Percentiles rank a stretch among this genome's conserved stretches.
Conservation (phyloP, 1,284 basidiomycete genomes). For the Marasmius tenuissimus region DNA sequence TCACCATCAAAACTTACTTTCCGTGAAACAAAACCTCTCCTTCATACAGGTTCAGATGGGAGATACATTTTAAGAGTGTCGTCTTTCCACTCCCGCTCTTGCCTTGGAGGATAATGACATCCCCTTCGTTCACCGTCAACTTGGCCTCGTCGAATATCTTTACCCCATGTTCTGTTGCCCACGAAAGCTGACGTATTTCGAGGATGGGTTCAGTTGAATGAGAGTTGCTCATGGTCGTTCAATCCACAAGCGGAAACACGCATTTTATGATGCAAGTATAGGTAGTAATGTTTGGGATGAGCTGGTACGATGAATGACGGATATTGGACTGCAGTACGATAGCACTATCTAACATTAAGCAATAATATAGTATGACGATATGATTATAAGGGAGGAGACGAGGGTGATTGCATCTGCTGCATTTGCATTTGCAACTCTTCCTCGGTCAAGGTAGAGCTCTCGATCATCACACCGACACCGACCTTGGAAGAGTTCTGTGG, state of each 20-base stretch:
- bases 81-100: slow-evolving; percentile 80
- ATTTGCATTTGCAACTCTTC: slow-evolving; percentile 66
- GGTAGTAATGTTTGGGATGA: neutral
- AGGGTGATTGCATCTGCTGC: slow-evolving; percentile 23
- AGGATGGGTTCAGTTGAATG: slow-evolving; percentile 2
- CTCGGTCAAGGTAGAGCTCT: slow-evolving; percentile 74
- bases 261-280: neutral
- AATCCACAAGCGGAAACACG: neutral
- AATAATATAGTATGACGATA: slow-evolving; percentile 24
- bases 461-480: slow-evolving; percentile 96
- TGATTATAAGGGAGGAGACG: slow-evolving; percentile 49
- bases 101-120: slow-evolving; percentile 73
- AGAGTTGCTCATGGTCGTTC: neutral
- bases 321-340: neutral
- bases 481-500: slow-evolving; percentile 87
- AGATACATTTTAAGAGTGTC: slow-evolving; percentile 79
- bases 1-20: slow-evolving; percentile 40
- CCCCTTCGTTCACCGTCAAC: slow-evolving; percentile 64
- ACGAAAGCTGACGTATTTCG: slow-evolving; percentile 35
- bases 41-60: slow-evolving; percentile 72
- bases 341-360: slow-evolving; percentile 2
- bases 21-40: slow-evolving; percentile 68
- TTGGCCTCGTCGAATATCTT: slow-evolving; percentile 57
- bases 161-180: slow-evolving; percentile 40
- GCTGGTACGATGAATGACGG: neutral